Conservation (phyloP, 139 green algal species). For the Eudorina sp. region DNA sequence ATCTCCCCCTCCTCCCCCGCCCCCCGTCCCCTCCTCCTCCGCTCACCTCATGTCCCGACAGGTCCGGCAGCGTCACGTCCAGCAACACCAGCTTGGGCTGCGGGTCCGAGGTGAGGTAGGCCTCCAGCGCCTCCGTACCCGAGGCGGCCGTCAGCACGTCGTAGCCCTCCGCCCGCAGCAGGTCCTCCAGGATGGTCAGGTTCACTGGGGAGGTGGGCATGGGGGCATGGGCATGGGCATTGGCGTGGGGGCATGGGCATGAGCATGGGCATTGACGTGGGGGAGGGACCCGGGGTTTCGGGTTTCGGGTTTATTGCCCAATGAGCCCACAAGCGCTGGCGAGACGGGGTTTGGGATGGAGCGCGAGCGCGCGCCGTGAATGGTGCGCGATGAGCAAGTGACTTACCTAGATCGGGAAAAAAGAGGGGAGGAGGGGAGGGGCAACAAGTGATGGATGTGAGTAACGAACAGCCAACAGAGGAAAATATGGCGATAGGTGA, state of each 20-base stretch:
- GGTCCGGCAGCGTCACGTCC: conserved; percentile 63
- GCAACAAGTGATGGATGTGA: too few species aligned
- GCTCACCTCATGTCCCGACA: conserved; percentile 56
- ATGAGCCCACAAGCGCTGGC: too few species aligned
- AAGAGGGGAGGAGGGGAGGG: too few species aligned
- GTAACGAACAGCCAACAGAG: too few species aligned
- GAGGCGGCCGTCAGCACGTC: conserved; percentile 46
- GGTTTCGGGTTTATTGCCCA: too few species aligned
- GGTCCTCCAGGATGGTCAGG: conserved; percentile 54
- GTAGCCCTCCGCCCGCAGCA: conserved; percentile 49
- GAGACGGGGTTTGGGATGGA: too few species aligned
- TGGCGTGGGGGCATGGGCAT: background rate
- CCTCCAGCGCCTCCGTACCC: conserved; percentile 59
- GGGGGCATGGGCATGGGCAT: background rate
- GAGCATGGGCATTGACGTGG: background rate
- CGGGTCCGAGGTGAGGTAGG: conserved; percentile 52
- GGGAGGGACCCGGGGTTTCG: too few species aligned
- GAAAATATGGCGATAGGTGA: too few species aligned
- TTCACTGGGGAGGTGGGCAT: conserved; percentile 31
- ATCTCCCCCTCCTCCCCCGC: background rate
- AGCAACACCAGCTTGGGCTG: conserved; percentile 64
- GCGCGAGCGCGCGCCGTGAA: too few species aligned
- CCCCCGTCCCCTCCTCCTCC: background rate
- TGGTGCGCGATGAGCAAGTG: too few species aligned
- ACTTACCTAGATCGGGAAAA: too few species aligned